A percentile compares a stretch with the other conserved stretches of the same genome.
Conservation (phyloP, 2,329 filamentous ascomycete species). For the Gliomastix tumulicola region DNA sequence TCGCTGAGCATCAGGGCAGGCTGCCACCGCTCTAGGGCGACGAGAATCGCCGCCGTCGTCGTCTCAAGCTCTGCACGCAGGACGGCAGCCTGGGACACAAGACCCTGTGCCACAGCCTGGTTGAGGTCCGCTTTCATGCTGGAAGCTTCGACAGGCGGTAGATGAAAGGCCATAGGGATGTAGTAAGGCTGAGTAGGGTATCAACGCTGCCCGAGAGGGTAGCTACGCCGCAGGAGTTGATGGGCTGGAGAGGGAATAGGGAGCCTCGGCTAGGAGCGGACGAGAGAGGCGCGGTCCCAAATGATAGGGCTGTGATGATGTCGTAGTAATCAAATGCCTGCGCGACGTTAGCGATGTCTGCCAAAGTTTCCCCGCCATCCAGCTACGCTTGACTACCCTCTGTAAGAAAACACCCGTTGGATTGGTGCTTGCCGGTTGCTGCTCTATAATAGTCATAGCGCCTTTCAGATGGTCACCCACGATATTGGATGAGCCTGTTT, state of each 20-base stretch:
- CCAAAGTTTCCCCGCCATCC: too few relatives aligned
- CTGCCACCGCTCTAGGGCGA: constrained; percentile 47
- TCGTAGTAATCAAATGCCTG: constrained; percentile 61
- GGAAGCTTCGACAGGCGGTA: constrained; percentile 51
- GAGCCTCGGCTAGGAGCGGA: constrained; percentile 38
- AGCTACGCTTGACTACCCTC: constrained; percentile 38
- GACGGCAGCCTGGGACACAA: constrained; percentile 35
- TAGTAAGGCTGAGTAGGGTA: constrained; percentile 53
- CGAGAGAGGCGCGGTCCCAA: constrained; percentile 50
- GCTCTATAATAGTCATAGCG: constrained; percentile 53
- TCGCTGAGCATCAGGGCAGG: constrained; percentile 36
- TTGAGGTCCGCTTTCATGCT: constrained; percentile 45
- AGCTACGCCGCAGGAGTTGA: constrained; percentile 33
- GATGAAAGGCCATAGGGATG: constrained; percentile 56
- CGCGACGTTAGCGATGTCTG: too few relatives aligned
- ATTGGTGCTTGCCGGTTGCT: constrained; percentile 33
- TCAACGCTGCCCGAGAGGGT: constrained; percentile 47
- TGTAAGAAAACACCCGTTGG: constrained; percentile 52
- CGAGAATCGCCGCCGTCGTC: constrained; percentile 47
- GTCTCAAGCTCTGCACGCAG: constrained; percentile 43
- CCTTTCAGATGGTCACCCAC: constrained; percentile 56
- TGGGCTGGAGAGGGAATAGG: constrained; percentile 36
- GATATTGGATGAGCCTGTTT: constrained; percentile 51
- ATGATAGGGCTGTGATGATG: constrained; percentile 55
- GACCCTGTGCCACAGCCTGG: constrained; percentile 30